Evolutionary conservation across 2,329 filamentous ascomycete species (phyloP).

Genomic region (Tolypocladium tundrense): DNA sequence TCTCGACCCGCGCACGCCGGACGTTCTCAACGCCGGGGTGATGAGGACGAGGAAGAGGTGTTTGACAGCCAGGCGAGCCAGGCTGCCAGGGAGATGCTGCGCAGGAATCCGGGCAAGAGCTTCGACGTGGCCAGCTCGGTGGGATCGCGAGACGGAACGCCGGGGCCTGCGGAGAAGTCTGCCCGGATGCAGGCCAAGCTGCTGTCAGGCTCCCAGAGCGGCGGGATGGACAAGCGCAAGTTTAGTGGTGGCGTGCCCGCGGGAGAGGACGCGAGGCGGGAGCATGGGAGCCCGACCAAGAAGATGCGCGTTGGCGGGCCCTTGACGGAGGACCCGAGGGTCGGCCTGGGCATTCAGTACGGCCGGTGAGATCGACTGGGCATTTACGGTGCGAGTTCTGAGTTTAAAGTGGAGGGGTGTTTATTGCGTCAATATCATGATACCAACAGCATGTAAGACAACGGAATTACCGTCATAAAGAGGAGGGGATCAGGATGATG

Average conservation of each 20-base stretch:
- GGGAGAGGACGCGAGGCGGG: slow-evolving; percentile 23
- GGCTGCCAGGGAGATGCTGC: slow-evolving; percentile 64
- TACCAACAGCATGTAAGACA: background rate
- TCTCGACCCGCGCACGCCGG: slow-evolving; percentile 17
- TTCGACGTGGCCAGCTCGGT: slow-evolving; percentile 37
- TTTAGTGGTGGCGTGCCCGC: slow-evolving; percentile 23
- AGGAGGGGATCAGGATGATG: background rate
- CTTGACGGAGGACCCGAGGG: slow-evolving; percentile 24
- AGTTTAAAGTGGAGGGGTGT: background rate
- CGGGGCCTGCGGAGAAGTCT: slow-evolving; percentile 30
- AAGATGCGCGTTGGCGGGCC: slow-evolving; percentile 34
- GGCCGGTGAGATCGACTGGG: slow-evolving; percentile 10
- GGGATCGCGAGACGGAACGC: slow-evolving; percentile 32
- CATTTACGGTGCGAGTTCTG: background rate
- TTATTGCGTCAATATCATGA: background rate
- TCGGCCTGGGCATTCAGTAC: slow-evolving; percentile 46
- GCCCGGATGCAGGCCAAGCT: slow-evolving; percentile 41
- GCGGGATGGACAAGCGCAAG: slow-evolving; percentile 41
- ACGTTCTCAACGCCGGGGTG: slow-evolving; percentile 9
- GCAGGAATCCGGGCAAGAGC: slow-evolving; percentile 44
- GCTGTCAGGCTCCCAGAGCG: slow-evolving; percentile 33
- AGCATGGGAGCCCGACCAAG: slow-evolving; percentile 38
- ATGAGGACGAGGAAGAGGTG: slow-evolving; percentile 34
- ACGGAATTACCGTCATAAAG: background rate
- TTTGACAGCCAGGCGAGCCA: slow-evolving; percentile 69